A percentile compares a stretch with the other conserved stretches of the same genome.
These are phyloP conservation scores for Ogataea glucozyma DNA, from an alignment of 805 yeast species.

Conservation along the genomic window DNA sequence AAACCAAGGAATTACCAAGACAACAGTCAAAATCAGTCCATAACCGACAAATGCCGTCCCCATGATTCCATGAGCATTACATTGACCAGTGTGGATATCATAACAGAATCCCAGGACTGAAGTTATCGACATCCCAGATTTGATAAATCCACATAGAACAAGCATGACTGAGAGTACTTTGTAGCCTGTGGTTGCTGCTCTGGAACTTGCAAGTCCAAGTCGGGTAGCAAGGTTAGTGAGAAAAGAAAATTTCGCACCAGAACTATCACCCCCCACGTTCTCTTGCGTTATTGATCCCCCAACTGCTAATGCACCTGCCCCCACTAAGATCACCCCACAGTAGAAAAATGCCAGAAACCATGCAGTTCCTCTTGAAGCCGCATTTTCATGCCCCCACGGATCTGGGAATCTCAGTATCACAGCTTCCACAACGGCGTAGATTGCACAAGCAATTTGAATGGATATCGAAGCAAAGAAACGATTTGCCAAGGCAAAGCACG, in stretches of 20 bases:
- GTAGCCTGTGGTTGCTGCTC: constrained; percentile 38
- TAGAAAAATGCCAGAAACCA: constrained; percentile 56
- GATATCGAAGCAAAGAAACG: constrained; percentile 44
- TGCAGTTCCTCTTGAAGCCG: constrained; percentile 67
- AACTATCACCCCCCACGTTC: too few relatives aligned
- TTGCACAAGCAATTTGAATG: constrained; percentile 47
- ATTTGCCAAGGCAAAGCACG: constrained; percentile 57
- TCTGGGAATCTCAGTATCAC: constrained; percentile 64
- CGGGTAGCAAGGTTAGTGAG: too few relatives aligned
- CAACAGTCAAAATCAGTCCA: constrained; percentile 67
- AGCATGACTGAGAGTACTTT: constrained; percentile 47
- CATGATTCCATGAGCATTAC: constrained; percentile 97
- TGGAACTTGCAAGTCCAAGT: constrained; percentile 42
- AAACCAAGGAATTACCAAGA: constrained; percentile 76
- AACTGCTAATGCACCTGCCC: too few relatives aligned
- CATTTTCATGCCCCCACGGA: constrained; percentile 62
- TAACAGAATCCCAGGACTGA: constrained; percentile 88
- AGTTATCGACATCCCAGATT: constrained; percentile 76
- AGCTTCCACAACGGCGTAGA: constrained; percentile 58
- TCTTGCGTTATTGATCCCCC: too few relatives aligned
- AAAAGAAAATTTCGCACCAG: too few relatives aligned
- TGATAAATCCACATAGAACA: constrained; percentile 71
- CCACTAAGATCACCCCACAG: constrained; percentile 51
- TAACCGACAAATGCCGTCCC: constrained; percentile 84
- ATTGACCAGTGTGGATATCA: constrained; percentile 83